A percentile compares a stretch with the other conserved stretches of the same genome.
phyloP scores from a whole-genome alignment of 495 filamentous ascomycete species.

The Zalerion maritima region DNA sequence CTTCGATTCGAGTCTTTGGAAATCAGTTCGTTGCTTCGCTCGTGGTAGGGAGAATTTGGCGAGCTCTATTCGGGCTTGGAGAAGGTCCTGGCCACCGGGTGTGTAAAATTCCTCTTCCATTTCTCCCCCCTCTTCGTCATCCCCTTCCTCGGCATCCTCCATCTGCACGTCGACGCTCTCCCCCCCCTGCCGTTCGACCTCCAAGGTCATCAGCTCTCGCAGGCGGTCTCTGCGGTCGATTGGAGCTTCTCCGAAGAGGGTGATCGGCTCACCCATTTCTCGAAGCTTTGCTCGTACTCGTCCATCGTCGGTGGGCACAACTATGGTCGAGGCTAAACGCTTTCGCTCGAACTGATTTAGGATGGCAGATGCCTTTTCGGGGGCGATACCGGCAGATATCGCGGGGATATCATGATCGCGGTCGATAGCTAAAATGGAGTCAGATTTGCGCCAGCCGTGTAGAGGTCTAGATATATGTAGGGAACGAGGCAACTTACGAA shows the following conservation, averaged over 20 bases:
- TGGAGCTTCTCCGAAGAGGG: constrained; percentile 85
- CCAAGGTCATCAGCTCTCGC: constrained; percentile 60
- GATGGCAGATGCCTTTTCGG: constrained; percentile 78
- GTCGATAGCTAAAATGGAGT: constrained; percentile 47
- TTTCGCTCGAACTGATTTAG: constrained; percentile 82
- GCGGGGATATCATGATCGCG: constrained; percentile 72
- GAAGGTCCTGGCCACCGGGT: constrained; percentile 54
- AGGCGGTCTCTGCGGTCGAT: constrained; percentile 76
- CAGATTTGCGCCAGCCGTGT: constrained; percentile 1
- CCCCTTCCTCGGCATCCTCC: constrained; percentile 49
- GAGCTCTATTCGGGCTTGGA: constrained; percentile 66
- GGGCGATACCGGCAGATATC: constrained; percentile 57
- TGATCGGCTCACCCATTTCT: constrained; percentile 80
- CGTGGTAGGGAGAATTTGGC: constrained; percentile 74
- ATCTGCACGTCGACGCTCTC: constrained; percentile 44
- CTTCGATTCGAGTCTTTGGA: constrained; percentile 61
- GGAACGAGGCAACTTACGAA: constrained; percentile 44
- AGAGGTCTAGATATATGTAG: not conserved
- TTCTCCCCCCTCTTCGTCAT: constrained; percentile 47
- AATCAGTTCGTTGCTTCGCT: constrained; percentile 59
- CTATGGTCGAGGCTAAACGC: constrained; percentile 71
- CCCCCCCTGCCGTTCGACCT: constrained; percentile 45
- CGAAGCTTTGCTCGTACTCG: constrained; percentile 68
- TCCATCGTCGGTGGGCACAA: constrained; percentile 91
- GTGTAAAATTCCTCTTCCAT: constrained; percentile 97